Base-by-base conservation (phyloP, 2,329 filamentous ascomycete genomes). In the Helminthosporium solani region DNA sequence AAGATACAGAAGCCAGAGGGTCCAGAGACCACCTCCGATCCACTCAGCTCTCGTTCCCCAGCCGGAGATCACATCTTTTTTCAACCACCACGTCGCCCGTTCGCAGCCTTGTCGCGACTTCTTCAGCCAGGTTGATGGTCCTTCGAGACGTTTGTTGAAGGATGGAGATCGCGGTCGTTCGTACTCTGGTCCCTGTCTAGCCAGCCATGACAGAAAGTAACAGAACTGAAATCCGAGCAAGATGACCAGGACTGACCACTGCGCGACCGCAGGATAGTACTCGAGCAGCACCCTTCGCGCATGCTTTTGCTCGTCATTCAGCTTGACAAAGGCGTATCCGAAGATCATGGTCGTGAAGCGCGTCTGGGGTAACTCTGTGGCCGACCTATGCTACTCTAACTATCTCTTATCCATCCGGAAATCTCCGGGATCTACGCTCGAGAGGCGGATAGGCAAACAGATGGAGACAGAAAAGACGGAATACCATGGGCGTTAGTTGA, bases 21-120 rank as follows among this genome's bases (percentile, higher is more conserved):
- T 70, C 80, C 80, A 83, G 0, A 71, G 31, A 2, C 66, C 56
- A 8, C 72, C 77, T 23, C 73, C 58, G 5, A 79, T 53, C 64
- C 79, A 76, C 49, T 81, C 76, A 49, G 73, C 74, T 46, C 75
- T 73, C 1, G 75, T 80, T 34, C 79, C 80, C 67, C 72, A 76
- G 16, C 73, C 71, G 21, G 52, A 42, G 8, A 73, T 49, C 3
- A 75, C 57, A 6, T 75, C 70, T n/a, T 68, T 71, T 56, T 73
- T 70, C 58, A 75, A 67, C 75, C 75, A 78, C 63, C 73, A 77
- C 3, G 50, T 37, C 5, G 68, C 34, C 40, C 54, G 64, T 23
- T 62, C 58, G 53, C 62, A 63, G 20, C 47, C 39, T 33, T 53
- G 56, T 37, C 56, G 56, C 16, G 58, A 36, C 16, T 52, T 60